Base-by-base conservation (phyloP, 495 filamentous ascomycete genomes). In the Letharia lupina region DNA sequence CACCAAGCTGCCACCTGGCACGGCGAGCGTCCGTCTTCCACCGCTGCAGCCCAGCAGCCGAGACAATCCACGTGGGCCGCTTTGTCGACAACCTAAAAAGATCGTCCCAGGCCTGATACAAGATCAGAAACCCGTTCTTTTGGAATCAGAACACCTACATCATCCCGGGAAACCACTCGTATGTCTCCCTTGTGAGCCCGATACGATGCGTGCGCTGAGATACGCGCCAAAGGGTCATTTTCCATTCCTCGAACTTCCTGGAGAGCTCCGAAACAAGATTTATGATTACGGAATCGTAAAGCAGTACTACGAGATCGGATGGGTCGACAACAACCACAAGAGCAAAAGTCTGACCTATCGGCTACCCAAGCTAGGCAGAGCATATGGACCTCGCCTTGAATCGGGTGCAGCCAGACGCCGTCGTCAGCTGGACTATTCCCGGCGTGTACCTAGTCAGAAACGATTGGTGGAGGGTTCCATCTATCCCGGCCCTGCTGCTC, bases 201-300 rank as follows among this genome's bases (percentile, higher is more conserved):
- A 11, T 16, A 65, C 63, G 23, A 47, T 28, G 23, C 64, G 58
- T 18, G 44, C 45, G 18, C 63, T 69, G n/a, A 65, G 60, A 40
- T 61, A 67, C n/a, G 42, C 44, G 31, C 64, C 35, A 10, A 40
- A 61, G 23, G 66, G 66, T 12, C 23, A 40, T 3, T 70, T 67
- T 39, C 48, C 37, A 4, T 73, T 73, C 52, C 65, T 73, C 20
- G 10, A 64, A 9, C 65, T 73, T 10, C 65, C 71, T 41, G 58
- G 50, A 7, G 71, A 73, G 40, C 31, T 71, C 16, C 57, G 69
- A 2, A 69, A 70, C 23, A 62, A 67, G 44, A 71, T 73, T 28
- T 73, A 73, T 33, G 62, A 64, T 3, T 62, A 65, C 33, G 61
- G 44, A 4, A 66, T 73, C n/a, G 37, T 40, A 35, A 64, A 54